Evolutionary conservation across 1,139 yeast species (phyloP).

Genomic region (Debaryomyces psychrophilus): DNA sequence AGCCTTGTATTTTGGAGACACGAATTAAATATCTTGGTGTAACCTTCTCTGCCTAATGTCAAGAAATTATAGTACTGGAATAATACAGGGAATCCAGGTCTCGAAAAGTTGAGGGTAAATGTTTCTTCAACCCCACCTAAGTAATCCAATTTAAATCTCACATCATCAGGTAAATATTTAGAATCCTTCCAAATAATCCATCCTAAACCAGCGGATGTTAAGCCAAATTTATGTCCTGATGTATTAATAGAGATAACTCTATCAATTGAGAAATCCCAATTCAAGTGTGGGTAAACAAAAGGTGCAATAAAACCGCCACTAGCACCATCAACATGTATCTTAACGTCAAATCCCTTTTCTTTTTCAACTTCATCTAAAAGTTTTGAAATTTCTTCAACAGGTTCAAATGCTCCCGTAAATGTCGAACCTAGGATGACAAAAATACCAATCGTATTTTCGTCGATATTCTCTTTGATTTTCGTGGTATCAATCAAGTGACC

Average conservation of each 20-base stretch:
- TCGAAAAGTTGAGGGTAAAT: constrained; percentile 82
- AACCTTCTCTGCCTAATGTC: constrained; percentile 72
- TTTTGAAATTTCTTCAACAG: constrained; percentile 61
- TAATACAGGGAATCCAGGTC: constrained; percentile 90
- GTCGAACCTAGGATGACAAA: constrained; percentile 90
- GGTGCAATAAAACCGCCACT: constrained; percentile 91
- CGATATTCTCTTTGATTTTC: constrained; percentile 64
- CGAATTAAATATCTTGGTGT: constrained; percentile 59
- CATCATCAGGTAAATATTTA: constrained; percentile 63
- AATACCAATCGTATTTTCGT: constrained; percentile 91
- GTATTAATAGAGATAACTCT: constrained; percentile 86
- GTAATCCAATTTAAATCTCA: constrained; percentile 79
- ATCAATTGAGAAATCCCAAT: constrained; percentile 80
- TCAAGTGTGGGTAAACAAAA: constrained; percentile 69
- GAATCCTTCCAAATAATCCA: constrained; percentile 86
- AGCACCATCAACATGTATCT: constrained; percentile 94
- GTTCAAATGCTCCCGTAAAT: constrained; percentile 90
- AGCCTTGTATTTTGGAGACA: constrained; percentile 73
- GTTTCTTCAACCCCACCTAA: constrained; percentile 90
- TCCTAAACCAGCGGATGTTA: constrained; percentile 88
- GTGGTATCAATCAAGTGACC: constrained; percentile 67
- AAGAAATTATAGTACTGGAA: constrained; percentile 85
- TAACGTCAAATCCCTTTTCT: constrained; percentile 68
- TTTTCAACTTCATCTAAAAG: constrained; percentile 68
- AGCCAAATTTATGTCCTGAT: constrained; percentile 94